Percentiles rank a stretch among this genome's conserved stretches.
Conservation (phyloP, 2,329 filamentous ascomycete species). For the Colletotrichum theobromicola region DNA sequence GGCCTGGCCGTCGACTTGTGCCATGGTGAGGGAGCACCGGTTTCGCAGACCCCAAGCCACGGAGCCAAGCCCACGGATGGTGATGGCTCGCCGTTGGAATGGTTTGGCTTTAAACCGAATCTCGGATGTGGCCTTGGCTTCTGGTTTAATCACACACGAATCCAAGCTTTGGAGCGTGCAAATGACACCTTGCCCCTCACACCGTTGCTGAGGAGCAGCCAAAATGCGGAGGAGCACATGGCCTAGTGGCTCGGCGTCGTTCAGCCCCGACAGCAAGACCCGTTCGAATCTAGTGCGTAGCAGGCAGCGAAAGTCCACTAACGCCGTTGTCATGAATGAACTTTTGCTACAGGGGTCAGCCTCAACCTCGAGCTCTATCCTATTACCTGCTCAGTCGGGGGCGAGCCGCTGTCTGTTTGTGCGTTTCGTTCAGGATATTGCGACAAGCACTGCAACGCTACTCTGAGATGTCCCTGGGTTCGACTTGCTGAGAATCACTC, state of each 20-base stretch:
- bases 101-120: neutral
- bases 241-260: neutral
- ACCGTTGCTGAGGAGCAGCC: neutral
- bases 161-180: neutral
- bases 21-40: neutral
- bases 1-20: neutral
- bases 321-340: neutral
- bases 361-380: neutral
- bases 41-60: neutral
- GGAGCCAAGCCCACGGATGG: neutral
- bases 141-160: neutral
- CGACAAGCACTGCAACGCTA: neutral
- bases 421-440: neutral
- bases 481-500: neutral
- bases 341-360: neutral
- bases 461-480: neutral
- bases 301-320: neutral
- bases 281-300: neutral
- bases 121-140: neutral
- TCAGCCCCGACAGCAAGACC: neutral
- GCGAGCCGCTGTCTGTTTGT: neutral
- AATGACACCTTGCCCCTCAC: neutral
- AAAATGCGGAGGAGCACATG: neutral
- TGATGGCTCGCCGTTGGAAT: neutral
- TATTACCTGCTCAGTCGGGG: neutral